Percentiles rank a stretch among this genome's conserved stretches.
Evolutionary conservation across 441 rosid genomes (phyloP).

Genomic region (Euphorbia celastroides): DNA sequence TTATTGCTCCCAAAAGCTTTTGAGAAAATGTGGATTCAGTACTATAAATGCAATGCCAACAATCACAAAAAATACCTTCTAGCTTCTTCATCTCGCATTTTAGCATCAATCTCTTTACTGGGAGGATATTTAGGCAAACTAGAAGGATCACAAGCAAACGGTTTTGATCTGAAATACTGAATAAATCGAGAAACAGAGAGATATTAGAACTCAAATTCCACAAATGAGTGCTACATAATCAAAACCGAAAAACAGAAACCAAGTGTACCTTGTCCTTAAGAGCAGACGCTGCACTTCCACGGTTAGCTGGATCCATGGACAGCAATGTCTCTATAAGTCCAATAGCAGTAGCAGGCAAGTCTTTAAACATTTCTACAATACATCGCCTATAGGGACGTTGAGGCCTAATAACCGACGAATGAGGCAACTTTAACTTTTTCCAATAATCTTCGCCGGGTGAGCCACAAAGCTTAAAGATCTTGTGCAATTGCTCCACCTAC

Average conservation of each 20-base stretch:
- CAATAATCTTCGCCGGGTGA: conserved; percentile 82
- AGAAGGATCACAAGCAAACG: conserved; percentile 77
- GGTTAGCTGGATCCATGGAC: conserved; percentile 63
- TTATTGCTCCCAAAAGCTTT: background rate
- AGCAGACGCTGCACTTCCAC: conserved; percentile 67
- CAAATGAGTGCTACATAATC: background rate
- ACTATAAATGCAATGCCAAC: background rate
- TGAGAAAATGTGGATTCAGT: conserved; percentile 4
- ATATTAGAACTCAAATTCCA: background rate
- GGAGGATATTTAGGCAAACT: conserved; percentile 84
- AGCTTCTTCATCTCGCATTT: conserved; percentile 61
- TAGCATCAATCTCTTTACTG: conserved; percentile 88
- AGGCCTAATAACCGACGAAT: conserved; percentile 60
- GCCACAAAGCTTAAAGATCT: conserved; percentile 89
- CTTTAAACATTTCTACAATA: conserved; percentile 49
- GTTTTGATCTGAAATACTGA: conserved; percentile 65
- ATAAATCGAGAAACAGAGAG: background rate
- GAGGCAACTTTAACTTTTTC: conserved; percentile 53
- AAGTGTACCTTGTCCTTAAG: conserved; percentile 64
- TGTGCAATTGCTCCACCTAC: conserved; percentile 92
- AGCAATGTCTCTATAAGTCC: conserved; percentile 74
- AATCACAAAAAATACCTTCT: conserved; percentile 35
- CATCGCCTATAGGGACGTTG: conserved; percentile 50
- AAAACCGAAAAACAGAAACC: conserved; percentile 10
- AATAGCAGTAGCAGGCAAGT: conserved; percentile 52